A percentile compares a stretch with the other conserved stretches of the same genome.
Conservation (phyloP, 768 basidiomycete genomes). For the Boletus sp. region DNA sequence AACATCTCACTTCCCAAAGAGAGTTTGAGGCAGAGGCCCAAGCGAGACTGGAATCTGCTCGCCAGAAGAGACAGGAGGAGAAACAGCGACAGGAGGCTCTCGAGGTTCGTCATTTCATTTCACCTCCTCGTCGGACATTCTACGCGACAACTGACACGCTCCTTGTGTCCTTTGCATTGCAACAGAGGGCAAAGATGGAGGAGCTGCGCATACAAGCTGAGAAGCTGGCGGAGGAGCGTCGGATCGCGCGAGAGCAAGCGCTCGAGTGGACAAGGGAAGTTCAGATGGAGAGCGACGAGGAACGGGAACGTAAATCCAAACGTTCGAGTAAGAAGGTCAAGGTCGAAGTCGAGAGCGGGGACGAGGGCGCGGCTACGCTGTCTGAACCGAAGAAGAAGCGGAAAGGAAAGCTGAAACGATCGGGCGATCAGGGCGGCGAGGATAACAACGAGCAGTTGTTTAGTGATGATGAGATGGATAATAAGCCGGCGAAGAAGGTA, state of each 20-base stretch:
- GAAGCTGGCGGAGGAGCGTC: slow-evolving; percentile 75
- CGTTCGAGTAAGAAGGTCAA: slow-evolving; percentile 53
- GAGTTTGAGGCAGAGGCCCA: slow-evolving; percentile 69
- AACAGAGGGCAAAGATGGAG: slow-evolving; percentile 58
- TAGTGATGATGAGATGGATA: slow-evolving; percentile 62
- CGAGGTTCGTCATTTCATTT: slow-evolving; percentile 50
- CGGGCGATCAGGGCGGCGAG: slow-evolving; percentile 48
- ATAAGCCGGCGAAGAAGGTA: slow-evolving; percentile 68
- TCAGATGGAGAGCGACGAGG: slow-evolving; percentile 71
- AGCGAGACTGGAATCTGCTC: slow-evolving; percentile 72
- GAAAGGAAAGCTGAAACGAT: slow-evolving; percentile 69
- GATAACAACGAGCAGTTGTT: slow-evolving; percentile 62
- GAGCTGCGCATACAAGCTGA: slow-evolving; percentile 67
- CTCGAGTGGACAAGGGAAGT: slow-evolving; percentile 72
- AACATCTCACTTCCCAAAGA: slow-evolving; percentile 70
- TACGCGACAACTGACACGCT: background rate
- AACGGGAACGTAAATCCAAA: slow-evolving; percentile 63
- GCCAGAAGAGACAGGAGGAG: slow-evolving; percentile 78
- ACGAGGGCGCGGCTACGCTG: slow-evolving; percentile 34
- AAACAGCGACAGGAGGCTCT: slow-evolving; percentile 57
- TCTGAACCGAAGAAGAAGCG: slow-evolving; percentile 72
- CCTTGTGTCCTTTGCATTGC: background rate
- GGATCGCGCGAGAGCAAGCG: slow-evolving; percentile 72
- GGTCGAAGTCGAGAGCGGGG: slow-evolving; percentile 50
- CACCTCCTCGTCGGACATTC: background rate